Percentiles rank a stretch among this genome's conserved stretches.
phyloP scores from a whole-genome alignment of 2,329 filamentous ascomycete genomes.

The Xylariaceae sp. region DNA sequence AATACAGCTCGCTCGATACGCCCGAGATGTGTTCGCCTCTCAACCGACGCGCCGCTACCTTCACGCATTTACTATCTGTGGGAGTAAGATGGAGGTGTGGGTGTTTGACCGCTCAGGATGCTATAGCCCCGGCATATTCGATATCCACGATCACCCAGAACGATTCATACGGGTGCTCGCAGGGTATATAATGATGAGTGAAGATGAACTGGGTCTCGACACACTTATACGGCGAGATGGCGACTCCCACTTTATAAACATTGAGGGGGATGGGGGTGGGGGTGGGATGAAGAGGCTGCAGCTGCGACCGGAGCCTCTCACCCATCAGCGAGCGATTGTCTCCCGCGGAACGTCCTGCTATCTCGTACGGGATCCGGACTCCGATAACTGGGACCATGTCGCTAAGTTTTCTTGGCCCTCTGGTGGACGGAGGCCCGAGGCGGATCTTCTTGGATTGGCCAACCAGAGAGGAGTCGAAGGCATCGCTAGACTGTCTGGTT shows the following conservation, averaged over 20 bases:
- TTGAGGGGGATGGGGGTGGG: background rate
- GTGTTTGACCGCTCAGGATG: conserved; percentile 36
- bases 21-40: conserved; percentile 26
- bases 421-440: conserved; percentile 29
- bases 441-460: conserved; percentile 31
- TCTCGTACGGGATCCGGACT: conserved; percentile 26
- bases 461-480: conserved; percentile 29
- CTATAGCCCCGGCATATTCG: conserved; percentile 31
- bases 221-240: background rate
- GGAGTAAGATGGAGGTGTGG: conserved; percentile 32
- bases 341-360: conserved; percentile 12
- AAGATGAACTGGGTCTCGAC: background rate
- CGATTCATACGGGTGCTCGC: conserved; percentile 30
- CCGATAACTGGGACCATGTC: conserved; percentile 27
- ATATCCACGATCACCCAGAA: conserved; percentile 31
- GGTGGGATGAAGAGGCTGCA: background rate
- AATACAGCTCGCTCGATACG: background rate
- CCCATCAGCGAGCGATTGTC: background rate
- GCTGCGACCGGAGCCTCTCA: background rate
- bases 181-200: conserved; percentile 13
- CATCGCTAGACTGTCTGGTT: conserved; percentile 26
- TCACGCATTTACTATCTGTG: conserved; percentile 35
- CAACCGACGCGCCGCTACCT: conserved; percentile 35
- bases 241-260: background rate
- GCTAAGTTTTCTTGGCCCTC: conserved; percentile 35